Evolutionary conservation across 2,329 filamentous ascomycete species (phyloP).

Genomic region (Monosporascus sp.): DNA sequence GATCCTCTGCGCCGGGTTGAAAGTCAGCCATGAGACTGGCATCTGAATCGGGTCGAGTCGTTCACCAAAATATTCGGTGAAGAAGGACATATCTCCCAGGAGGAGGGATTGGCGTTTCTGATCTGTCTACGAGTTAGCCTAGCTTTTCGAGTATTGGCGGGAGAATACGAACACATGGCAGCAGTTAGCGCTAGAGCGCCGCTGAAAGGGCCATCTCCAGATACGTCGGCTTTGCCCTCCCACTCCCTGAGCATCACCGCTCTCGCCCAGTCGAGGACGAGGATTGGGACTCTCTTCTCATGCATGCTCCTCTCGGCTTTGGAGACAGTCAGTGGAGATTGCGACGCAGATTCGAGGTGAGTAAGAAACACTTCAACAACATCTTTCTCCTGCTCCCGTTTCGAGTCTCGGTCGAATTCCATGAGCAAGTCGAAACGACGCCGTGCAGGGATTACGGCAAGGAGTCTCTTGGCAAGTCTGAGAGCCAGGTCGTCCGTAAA

Average conservation of each 20-base stretch:
- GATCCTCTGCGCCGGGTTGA: constrained; percentile 53
- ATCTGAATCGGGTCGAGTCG: constrained; percentile 69
- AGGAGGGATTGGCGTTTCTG: constrained; percentile 58
- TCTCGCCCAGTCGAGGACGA: constrained; percentile 66
- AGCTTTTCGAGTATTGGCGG: constrained; percentile 1
- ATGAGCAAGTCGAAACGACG: constrained; percentile 44
- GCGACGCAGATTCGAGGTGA: constrained; percentile 47
- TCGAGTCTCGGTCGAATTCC: constrained; percentile 27
- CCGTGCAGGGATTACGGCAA: constrained; percentile 50
- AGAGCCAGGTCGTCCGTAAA: constrained; percentile 57
- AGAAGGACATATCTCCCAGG: constrained; percentile 64
- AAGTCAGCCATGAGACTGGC: constrained; percentile 65
- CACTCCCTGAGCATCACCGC: constrained; percentile 73
- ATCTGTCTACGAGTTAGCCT: constrained; percentile 37
- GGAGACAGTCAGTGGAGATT: constrained; percentile 42
- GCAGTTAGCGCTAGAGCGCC: constrained; percentile 71
- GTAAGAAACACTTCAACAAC: constrained; percentile 44
- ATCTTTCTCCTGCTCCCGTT: constrained; percentile 29
- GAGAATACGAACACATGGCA: constrained; percentile 57
- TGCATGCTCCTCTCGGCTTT: constrained; percentile 48
- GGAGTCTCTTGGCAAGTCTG: constrained; percentile 52
- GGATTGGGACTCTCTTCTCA: constrained; percentile 50
- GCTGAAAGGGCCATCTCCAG: constrained; percentile 65
- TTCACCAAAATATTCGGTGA: constrained; percentile 70
- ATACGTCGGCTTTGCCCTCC: constrained; percentile 68